A percentile compares a stretch with the other conserved stretches of the same genome.
phyloP scores from a whole-genome alignment of 2,329 filamentous ascomycete species.

The Alternaria novae-zelandiae region DNA sequence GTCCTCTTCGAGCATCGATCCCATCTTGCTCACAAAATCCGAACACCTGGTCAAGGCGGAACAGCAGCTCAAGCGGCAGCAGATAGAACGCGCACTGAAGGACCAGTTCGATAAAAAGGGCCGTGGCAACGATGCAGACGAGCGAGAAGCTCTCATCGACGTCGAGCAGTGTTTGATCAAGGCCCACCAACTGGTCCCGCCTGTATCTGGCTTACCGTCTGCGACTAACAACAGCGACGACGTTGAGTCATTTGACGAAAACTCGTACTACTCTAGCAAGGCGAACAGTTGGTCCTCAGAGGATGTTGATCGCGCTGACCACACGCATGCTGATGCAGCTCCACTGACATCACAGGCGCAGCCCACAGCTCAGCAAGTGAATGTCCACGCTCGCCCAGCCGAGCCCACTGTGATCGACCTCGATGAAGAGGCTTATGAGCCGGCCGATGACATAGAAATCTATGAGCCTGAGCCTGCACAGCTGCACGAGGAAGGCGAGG shows the following conservation, averaged over 20 bases:
- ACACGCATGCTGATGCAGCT: constrained; percentile 38
- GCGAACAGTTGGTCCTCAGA: constrained; percentile 75
- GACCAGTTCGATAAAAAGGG: constrained; percentile 73
- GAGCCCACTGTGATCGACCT: constrained; percentile 43
- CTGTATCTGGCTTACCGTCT: constrained; percentile 64
- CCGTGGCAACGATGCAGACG: constrained; percentile 59
- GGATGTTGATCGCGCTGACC: constrained; percentile 43
- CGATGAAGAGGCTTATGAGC: constrained; percentile 48
- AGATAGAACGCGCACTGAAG: constrained; percentile 77
- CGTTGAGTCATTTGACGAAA: constrained; percentile 87
- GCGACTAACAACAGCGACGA: constrained; percentile 67
- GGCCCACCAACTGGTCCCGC: constrained; percentile 76
- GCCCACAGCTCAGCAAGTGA: constrained; percentile 26
- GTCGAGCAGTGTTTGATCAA: constrained; percentile 55
- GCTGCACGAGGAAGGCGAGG: constrained; percentile 39
- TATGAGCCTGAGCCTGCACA: constrained; percentile 43
- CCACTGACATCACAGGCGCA: constrained; percentile 37
- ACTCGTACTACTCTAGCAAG: constrained; percentile 95
- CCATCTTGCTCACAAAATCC: constrained; percentile 84
- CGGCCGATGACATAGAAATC: constrained; percentile 48
- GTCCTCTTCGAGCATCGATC: constrained; percentile 74
- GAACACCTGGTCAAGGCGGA: constrained; percentile 84
- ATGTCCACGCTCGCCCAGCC: constrained; percentile 18
- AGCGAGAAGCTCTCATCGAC: constrained; percentile 52
- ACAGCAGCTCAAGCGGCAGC: constrained; percentile 77